A percentile compares a stretch with the other conserved stretches of the same genome.
Conservation (phyloP, 306 rosid genomes). For the Trifolium dubium region DNA sequence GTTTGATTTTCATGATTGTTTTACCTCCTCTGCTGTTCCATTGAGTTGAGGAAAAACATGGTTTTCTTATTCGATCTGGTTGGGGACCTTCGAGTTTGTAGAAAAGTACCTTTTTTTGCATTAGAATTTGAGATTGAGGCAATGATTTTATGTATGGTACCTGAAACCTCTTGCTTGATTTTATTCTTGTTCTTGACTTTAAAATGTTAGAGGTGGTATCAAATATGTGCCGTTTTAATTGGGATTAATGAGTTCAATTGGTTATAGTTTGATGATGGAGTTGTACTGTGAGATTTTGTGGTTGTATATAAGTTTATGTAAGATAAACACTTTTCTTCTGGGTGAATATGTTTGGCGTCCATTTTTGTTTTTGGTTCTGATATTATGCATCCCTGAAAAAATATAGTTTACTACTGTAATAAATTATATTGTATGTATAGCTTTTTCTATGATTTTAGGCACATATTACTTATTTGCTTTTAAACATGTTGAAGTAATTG, state of each 20-base stretch:
- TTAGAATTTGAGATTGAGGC: background rate
- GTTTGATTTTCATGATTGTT: background rate
- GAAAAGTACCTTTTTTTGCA: background rate
- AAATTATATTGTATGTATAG: background rate
- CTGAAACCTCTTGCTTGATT: background rate
- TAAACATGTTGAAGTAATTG: conserved; percentile 6
- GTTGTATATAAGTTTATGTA: background rate
- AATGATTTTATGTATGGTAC: background rate
- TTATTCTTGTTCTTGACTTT: background rate
- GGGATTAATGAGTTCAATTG: background rate
- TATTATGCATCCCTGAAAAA: background rate
- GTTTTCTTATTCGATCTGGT: background rate
- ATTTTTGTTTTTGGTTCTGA: background rate
- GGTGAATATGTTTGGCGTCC: background rate
- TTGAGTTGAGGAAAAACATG: background rate
- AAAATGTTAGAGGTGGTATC: background rate
- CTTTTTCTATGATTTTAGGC: background rate
- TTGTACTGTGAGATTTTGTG: background rate
- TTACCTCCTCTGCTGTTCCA: background rate
- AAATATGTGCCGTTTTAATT: background rate
- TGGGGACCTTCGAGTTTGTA: background rate
- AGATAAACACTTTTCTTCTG: background rate
- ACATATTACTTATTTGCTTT: background rate
- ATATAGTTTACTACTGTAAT: background rate
- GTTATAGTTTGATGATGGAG: background rate